Evolutionary conservation across 257 asterid genomes (phyloP).

Genomic region (Anisodus tanguticus): DNA sequence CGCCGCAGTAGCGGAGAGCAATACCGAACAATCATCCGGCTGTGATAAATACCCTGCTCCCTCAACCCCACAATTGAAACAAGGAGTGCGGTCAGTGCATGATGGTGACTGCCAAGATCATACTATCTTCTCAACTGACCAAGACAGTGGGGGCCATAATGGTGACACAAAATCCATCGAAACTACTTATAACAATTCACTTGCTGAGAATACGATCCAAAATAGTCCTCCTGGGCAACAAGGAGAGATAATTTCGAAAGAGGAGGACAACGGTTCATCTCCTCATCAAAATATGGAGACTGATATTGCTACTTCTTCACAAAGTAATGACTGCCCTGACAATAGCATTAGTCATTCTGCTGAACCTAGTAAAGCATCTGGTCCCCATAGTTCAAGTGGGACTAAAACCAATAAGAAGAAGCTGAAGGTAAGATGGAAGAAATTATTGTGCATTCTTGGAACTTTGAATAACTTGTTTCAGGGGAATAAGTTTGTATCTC

Average conservation of each 20-base stretch:
- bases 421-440: conserved; percentile 42
- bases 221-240: conserved; percentile 19
- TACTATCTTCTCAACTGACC: conserved; percentile 40
- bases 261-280: conserved; percentile 44
- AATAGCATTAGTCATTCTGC: conserved; percentile 22
- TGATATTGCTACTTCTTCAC: conserved; percentile 21
- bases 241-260: conserved; percentile 32
- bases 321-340: conserved; percentile 31
- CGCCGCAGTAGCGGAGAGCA: conserved; percentile 25
- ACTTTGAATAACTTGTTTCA: neutral
- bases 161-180: conserved; percentile 60
- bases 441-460: conserved; percentile 13
- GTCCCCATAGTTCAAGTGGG: conserved; percentile 38
- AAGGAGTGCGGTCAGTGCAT: conserved; percentile 42
- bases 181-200: conserved; percentile 45
- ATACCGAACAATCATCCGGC: conserved; percentile 35
- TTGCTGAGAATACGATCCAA: conserved; percentile 36
- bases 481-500: neutral
- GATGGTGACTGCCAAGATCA: conserved; percentile 49
- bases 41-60: conserved; percentile 57
- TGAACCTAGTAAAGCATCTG: conserved; percentile 38
- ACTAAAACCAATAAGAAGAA: conserved; percentile 48
- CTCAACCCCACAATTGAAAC: conserved; percentile 57
- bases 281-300: conserved; percentile 27
- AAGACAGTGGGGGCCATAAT: conserved; percentile 44